Percentiles rank a stretch among this genome's conserved stretches.
Evolutionary conservation across 331 rosid genomes (phyloP).

Genomic region (Arachis monticola): DNA sequence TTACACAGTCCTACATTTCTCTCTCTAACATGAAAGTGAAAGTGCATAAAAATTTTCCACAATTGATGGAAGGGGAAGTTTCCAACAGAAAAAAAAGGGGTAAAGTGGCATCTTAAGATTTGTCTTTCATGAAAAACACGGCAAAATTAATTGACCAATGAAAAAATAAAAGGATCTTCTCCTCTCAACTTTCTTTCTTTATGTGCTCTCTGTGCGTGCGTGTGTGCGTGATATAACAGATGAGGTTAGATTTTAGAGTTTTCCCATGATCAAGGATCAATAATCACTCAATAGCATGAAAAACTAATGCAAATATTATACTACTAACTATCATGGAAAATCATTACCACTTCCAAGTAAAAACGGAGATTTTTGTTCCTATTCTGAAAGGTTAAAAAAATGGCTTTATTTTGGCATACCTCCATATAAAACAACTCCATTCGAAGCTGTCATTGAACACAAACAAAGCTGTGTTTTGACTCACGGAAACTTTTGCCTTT

Average conservation of each 20-base stretch:
- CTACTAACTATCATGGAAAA: neutral
- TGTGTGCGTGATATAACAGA: slow-evolving; percentile 34
- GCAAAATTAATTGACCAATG: slow-evolving; percentile 54
- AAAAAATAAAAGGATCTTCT: slow-evolving; percentile 15
- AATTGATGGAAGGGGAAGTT: slow-evolving; percentile 42
- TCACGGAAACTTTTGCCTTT: slow-evolving; percentile 55
- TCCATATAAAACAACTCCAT: no score
- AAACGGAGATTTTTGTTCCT: neutral
- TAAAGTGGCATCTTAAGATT: slow-evolving; percentile 75
- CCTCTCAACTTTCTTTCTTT: no score
- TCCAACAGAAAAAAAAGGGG: slow-evolving; percentile 57
- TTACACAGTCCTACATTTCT: slow-evolving; percentile 35
- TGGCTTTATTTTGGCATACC: slow-evolving; percentile 6
- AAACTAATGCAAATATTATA: slow-evolving; percentile 10
- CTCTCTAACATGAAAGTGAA: slow-evolving; percentile 64
- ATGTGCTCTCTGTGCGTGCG: no score
- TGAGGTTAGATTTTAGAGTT: slow-evolving; percentile 33
- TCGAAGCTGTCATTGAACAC: neutral
- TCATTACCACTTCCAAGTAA: neutral
- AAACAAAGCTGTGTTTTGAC: slow-evolving; percentile 37
- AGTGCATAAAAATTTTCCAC: slow-evolving; percentile 57
- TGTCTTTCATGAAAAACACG: slow-evolving; percentile 69
- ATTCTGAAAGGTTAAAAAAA: slow-evolving; percentile 28
- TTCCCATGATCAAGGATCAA: slow-evolving; percentile 20
- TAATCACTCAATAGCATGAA: slow-evolving; percentile 11